Percentiles rank a stretch among this genome's conserved stretches.
Evolutionary conservation across 2,329 filamentous ascomycete genomes (phyloP).

Genomic region (Stachybotrys chlorohalonatus): DNA sequence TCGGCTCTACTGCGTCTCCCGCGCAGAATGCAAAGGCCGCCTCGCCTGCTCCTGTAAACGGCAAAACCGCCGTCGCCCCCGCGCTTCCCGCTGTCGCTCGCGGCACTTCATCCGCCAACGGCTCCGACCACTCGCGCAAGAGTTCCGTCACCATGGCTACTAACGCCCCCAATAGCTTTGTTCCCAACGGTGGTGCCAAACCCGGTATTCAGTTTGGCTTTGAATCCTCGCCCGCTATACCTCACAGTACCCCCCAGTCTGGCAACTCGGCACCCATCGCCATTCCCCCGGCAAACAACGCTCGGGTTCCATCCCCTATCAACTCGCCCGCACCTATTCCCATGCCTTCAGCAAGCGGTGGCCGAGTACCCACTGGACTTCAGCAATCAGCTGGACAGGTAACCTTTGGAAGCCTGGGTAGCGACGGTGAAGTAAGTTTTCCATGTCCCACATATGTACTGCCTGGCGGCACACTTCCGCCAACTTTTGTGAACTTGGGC

Average conservation of each 20-base stretch:
- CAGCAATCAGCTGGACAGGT: conserved; percentile 58
- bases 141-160: conserved; percentile 87
- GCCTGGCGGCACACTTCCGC: conserved; percentile 55
- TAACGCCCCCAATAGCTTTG: conserved; percentile 66
- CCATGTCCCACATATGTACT: too few species aligned
- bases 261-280: conserved; percentile 46
- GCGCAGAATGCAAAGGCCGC: conserved; percentile 52
- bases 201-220: conserved; percentile 77
- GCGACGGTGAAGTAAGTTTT: conserved; percentile 63
- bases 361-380: conserved; percentile 72
- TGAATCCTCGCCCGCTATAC: conserved; percentile 52
- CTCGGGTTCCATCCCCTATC: conserved; percentile 72
- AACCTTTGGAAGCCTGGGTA: conserved; percentile 76
- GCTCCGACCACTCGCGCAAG: conserved; percentile 72
- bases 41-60: conserved; percentile 75
- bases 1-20: conserved; percentile 41
- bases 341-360: conserved; percentile 73
- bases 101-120: conserved; percentile 59
- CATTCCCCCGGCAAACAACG: conserved; percentile 53
- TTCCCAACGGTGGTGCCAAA: conserved; percentile 61
- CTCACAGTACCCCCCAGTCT: conserved; percentile 57
- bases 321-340: conserved; percentile 91
- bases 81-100: conserved; percentile 59
- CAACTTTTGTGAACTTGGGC: conserved; percentile 20
- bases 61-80: conserved; percentile 63